Conservation (phyloP, 1,284 basidiomycete species). For the Cutaneotrichosporon sp. region DNA sequence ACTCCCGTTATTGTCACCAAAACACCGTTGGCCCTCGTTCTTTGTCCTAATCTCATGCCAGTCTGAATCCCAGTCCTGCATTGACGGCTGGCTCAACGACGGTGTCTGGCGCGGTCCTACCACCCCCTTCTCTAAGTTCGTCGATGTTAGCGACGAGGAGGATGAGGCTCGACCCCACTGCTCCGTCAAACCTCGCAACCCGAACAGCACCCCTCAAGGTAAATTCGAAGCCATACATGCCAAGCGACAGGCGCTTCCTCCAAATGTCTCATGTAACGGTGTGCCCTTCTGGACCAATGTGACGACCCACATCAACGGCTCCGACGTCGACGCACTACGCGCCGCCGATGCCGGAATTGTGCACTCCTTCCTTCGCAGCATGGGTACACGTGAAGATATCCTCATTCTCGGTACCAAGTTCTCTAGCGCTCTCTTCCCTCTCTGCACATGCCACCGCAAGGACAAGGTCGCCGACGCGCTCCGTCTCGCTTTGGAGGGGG, state of each 20-base stretch:
- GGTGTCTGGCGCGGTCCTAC: not conserved
- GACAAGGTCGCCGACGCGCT: not conserved
- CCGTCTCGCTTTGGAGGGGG: not conserved
- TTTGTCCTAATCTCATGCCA: not conserved
- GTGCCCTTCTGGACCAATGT: not conserved
- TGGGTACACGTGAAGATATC: not conserved
- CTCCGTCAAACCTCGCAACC: not conserved
- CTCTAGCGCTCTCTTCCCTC: not conserved
- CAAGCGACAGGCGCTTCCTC: not conserved
- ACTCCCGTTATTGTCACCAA: too few relatives aligned
- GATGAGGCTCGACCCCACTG: not conserved
- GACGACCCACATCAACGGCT: not conserved
- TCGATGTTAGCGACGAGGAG: not conserved
- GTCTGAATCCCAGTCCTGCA: not conserved
- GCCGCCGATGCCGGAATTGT: not conserved
- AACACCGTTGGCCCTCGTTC: too few relatives aligned
- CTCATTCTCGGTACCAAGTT: not conserved
- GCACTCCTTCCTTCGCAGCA: not conserved
- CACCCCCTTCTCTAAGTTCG: not conserved
- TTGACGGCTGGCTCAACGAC: not conserved
- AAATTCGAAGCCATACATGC: not conserved
- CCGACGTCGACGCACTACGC: not conserved
- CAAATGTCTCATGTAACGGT: not conserved
- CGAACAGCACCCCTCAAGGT: not conserved
- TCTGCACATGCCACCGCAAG: not conserved